These are phyloP conservation scores for apple (Malus domestica) DNA, from an alignment of 306 rosid genomes.

Conservation along the genomic window ASM211411v1 NC_041805.1:202501-203000, in stretches of 20 bases:
- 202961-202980: conserved; percentile 34
- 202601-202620: not conserved
- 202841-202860: not conserved
- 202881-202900: conserved; percentile 60
- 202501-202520: conserved; percentile 32
- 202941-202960: conserved; percentile 36
- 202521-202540: conserved; percentile 28
- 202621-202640: not conserved
- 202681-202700: not conserved
- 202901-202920: conserved; percentile 48
- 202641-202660: not conserved
- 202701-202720: not conserved
- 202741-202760: conserved; percentile 43
- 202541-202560: not conserved
- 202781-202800: conserved; percentile 44
- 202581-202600: too few relatives aligned
- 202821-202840: conserved; percentile 10
- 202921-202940: conserved; percentile 38
- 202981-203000: conserved; percentile 37
- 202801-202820: conserved; percentile 31
- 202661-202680: not conserved
- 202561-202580: not conserved
- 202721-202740: conserved; percentile 48
- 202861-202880: conserved; percentile 21
- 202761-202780: conserved; percentile 46